A percentile compares a stretch with the other conserved stretches of the same genome.
phyloP scores from a whole-genome alignment of 345 rosid species.

The Eucalyptus regnans region DNA sequence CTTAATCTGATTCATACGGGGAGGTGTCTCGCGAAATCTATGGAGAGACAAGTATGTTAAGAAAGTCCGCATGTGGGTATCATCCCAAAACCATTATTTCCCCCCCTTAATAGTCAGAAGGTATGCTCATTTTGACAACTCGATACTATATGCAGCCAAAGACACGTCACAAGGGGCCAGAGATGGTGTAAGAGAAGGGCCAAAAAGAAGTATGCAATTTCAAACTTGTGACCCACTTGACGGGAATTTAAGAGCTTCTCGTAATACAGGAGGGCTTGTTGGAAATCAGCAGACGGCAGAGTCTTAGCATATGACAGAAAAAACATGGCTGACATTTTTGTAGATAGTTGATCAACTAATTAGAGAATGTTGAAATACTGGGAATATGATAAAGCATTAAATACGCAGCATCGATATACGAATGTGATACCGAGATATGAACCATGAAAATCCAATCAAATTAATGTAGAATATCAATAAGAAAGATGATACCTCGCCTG shows the following conservation, averaged over 20 bases:
- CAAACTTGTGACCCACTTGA: background rate
- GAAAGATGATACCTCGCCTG: slow-evolving; percentile 34
- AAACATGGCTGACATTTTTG: background rate
- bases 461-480: background rate
- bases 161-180: background rate
- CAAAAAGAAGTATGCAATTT: background rate
- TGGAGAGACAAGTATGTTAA: background rate
- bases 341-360: background rate
- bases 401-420: background rate
- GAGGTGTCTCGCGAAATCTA: background rate
- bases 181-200: background rate
- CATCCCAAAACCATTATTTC: background rate
- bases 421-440: background rate
- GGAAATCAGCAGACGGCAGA: background rate
- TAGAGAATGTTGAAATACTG: background rate
- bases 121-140: background rate
- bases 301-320: background rate
- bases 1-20: background rate
- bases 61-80: background rate
- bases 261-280: background rate
- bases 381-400: background rate
- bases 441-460: background rate
- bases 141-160: background rate
- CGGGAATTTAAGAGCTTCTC: background rate
- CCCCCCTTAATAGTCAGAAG: background rate